Base-by-base conservation (phyloP, 768 basidiomycete species). In the Candolleomyces eurysporus region DNA sequence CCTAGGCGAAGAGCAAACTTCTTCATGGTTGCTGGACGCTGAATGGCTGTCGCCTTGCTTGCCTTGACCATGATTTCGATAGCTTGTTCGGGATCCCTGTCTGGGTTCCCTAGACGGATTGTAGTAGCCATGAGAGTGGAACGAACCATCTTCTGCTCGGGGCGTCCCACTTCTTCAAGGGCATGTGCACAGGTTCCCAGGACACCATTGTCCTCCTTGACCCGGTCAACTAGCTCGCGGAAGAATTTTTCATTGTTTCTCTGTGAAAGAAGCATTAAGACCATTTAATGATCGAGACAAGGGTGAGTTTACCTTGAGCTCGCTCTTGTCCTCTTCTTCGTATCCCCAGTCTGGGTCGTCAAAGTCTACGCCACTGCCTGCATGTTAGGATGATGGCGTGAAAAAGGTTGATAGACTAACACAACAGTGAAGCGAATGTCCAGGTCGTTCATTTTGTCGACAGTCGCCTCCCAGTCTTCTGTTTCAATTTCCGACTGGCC, bases 221-320 rank as follows among this genome's bases (percentile, higher is more conserved):
- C 66, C 0, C 73, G 65, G 0, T 70, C 64, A 30, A 73, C 70
- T 61, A 90, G 69, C 26, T 73, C 75, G 57, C 76, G 71, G 73
- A 84, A 94, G 69, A 95, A 94, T 30, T 69, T 64, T 75, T 98
- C 96, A 68, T 96, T 94, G 48, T 75, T 78, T 17, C 91, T 95
- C 69, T 22, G 17, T 13, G 2, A 14, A 46, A 46, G 6, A 46
- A 46, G 4, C 36, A 14, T 46, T 6, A 46, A 14, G 17, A 6
- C 17, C 26, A 36, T 11, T 17, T 36, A 26, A n/a, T 17, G 17
- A 26, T 11, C 6, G 31, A 56, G 32, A 22, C 40, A 39, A 17
- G 10, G 10, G 64, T 32, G 16, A 30, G 6, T n/a, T 11, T 64
- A 93, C 96, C 83, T 96, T 96, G 56, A 86, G 83, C 4, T 77